Conservation (phyloP, 1,139 yeast species). For the Zygoascus meyerae region DNA sequence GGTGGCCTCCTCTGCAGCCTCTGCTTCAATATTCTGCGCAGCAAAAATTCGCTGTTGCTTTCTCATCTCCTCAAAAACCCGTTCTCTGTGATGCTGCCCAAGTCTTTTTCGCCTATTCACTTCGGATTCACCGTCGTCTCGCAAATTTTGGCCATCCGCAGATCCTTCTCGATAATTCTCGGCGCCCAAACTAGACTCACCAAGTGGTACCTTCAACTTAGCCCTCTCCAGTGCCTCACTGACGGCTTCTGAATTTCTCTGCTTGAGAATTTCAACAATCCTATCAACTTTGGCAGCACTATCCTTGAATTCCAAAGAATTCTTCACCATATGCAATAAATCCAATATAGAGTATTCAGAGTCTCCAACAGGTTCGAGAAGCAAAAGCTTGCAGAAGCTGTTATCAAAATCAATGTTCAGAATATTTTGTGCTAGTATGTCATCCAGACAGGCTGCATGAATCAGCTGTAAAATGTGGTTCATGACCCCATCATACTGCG, state of each 20-base stretch:
- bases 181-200: neutral
- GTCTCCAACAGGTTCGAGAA: constrained; percentile 6
- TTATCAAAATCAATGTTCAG: constrained; percentile 2
- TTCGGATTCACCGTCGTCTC: constrained; percentile 26
- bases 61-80: constrained; percentile 63
- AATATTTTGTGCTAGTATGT: constrained; percentile 18
- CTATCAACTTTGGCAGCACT: constrained; percentile 17
- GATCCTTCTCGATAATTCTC: constrained; percentile 4
- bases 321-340: constrained; percentile 1
- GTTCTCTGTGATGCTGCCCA: constrained; percentile 69
- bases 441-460: constrained; percentile 48
- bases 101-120: constrained; percentile 56
- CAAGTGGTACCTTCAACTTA: neutral
- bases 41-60: constrained; percentile 66
- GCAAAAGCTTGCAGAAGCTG: constrained; percentile 11
- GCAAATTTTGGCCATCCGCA: neutral
- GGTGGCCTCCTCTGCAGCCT: constrained; percentile 27
- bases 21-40: constrained; percentile 38
- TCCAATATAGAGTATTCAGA: constrained; percentile 11
- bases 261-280: constrained; percentile 12
- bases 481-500: constrained; percentile 50
- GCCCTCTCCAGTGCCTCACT: neutral
- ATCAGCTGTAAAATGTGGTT: constrained; percentile 61
- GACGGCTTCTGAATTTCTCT: constrained; percentile 11
- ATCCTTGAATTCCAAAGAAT: constrained; percentile 7